Evolutionary conservation across 2,329 filamentous ascomycete genomes (phyloP), one percentile per base, ranked within the genome.

Genomic region (Dothistroma septosporum): DNA sequence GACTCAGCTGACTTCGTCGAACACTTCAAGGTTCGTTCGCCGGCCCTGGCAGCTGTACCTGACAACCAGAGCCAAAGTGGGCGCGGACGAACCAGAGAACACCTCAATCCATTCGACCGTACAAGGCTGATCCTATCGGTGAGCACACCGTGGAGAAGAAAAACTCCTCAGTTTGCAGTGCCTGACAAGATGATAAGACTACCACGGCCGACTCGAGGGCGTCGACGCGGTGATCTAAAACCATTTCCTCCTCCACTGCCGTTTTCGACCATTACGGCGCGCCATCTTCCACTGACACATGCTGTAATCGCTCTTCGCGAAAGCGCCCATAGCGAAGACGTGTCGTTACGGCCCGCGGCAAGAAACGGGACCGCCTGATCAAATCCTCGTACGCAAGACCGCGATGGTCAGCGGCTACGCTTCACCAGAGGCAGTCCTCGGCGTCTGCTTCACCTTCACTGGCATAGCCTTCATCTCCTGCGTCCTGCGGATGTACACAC

Each of bases 371-470:
- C 14, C 7, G 5, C 41, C 8, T n/a, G 14, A 44, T 8, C 8
- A 8, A 4, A 44, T n/a, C 33, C 14, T 8, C n/a, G 16, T 16
- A 44, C 4, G 19, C 9, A 8, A 9, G 5, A 44, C 16, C 41
- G n/a, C 14, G n/a, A 44, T 44, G 41, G 41, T 44, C 14, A 63
- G 58, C 53, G 61, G 63, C 19, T 60, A 65, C 52, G 63, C 65
- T 10, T 66, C 64, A 22, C 58, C 58, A 31, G 53, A 57, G 49
- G 53, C 64, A 14, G 62, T 64, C 37, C 52, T 62, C 16, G 61
- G 55, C 24, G 64, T 66, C 33, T 62, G 62, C 32, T 50, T 65
- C 21, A 57, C 60, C 14, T 66, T 64, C 46, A 67, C 63, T 5
- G 37, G 58, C 24, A 49, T 66, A 19, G 65, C 65, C 11, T 61